Conservation (phyloP, 2,329 filamentous ascomycete genomes). For the Diaporthe helianthi region DNA sequence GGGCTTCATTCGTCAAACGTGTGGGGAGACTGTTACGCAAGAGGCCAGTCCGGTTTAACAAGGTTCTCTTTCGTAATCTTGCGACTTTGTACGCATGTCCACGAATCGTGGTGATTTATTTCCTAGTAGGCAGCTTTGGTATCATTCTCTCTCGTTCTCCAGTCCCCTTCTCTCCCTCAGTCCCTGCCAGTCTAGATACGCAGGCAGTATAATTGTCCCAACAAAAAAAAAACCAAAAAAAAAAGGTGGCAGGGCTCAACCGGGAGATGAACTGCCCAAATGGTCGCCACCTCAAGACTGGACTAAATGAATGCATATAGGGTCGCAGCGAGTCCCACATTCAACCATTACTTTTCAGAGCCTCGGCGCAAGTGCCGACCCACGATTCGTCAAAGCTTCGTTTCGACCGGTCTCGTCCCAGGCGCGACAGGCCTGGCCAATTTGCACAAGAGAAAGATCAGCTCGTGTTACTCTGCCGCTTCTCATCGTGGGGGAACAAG, state of each 20-base stretch:
- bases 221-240: neutral
- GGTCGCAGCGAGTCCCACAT: slow-evolving; percentile 9
- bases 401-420: slow-evolving; percentile 19
- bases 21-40: neutral
- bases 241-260: neutral
- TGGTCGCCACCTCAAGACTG: slow-evolving; percentile 9
- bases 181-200: neutral
- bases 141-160: neutral
- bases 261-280: neutral
- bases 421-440: slow-evolving; percentile 24
- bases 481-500: slow-evolving; percentile 3
- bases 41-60: neutral
- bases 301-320: slow-evolving; percentile 21
- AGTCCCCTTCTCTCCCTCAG: neutral
- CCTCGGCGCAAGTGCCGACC: slow-evolving; percentile 8
- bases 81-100: neutral
- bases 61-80: neutral
- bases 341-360: neutral
- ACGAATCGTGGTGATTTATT: neutral
- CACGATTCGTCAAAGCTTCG: slow-evolving; percentile 25
- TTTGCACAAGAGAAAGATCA: slow-evolving; percentile 21
- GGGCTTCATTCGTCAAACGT: neutral
- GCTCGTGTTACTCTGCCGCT: slow-evolving; percentile 20
- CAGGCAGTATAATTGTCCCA: neutral
- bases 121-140: slow-evolving; percentile 1